Evolutionary conservation across 2,329 filamentous ascomycete species (phyloP).

Genomic region (Phyllachora maydis): DNA sequence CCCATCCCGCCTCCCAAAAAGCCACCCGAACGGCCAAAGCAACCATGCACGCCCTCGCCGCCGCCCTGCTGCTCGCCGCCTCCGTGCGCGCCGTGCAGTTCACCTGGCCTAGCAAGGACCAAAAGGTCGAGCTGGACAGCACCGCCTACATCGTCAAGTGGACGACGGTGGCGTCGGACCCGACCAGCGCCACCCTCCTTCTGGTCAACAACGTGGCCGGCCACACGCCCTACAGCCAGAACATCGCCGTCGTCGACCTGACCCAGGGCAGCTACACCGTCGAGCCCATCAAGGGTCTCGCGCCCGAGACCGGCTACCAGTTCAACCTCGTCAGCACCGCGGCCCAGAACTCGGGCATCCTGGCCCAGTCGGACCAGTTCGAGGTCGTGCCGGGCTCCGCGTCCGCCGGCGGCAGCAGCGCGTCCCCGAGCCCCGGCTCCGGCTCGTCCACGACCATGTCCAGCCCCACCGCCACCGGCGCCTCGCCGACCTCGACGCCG

Average conservation of each 20-base stretch:
- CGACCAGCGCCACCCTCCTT: conserved; percentile 5
- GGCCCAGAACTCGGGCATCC: conserved; percentile 6
- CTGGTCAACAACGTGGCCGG: conserved; percentile 8
- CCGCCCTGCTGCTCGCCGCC: conserved; percentile 4
- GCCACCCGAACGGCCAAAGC: no score
- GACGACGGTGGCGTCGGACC: conserved; percentile 7
- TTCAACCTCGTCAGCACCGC: conserved; percentile 8
- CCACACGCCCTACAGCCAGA: conserved; percentile 7
- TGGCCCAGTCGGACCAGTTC: conserved; percentile 9
- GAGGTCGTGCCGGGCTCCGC: no score
- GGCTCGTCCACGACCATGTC: no score
- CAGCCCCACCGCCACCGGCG: no score
- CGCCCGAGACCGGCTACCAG: conserved; percentile 5
- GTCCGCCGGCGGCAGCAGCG: no score
- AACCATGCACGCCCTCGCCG: no score
- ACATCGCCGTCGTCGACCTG: conserved; percentile 7
- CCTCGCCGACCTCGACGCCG: no score
- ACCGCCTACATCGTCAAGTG: conserved; percentile 6
- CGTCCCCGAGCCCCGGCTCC: no score
- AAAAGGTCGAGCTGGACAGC: conserved; percentile 4
- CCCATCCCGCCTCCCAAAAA: no score
- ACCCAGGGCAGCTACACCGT: conserved; percentile 4
- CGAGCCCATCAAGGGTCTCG: conserved; percentile 3
- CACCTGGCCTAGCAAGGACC: conserved; percentile 6
- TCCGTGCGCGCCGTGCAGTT: conserved; percentile 6